These are phyloP conservation scores for Arxiozyma heterogenica DNA, from an alignment of 1,139 yeast genomes.

Conservation along the genomic window DNA sequence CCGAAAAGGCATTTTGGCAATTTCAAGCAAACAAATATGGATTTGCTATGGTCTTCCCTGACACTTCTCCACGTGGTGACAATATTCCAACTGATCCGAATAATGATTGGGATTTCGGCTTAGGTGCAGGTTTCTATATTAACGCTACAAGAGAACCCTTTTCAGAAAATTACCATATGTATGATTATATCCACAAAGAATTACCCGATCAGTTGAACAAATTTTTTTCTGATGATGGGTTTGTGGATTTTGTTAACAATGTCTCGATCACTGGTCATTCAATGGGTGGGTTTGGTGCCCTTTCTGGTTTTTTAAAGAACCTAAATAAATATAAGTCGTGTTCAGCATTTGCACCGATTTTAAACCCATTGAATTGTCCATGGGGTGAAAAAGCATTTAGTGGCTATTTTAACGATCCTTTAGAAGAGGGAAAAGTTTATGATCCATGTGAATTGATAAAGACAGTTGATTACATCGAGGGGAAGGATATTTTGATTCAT, in stretches of 20 bases:
- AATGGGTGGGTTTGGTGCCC: conserved; percentile 97
- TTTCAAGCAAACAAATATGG: conserved; percentile 74
- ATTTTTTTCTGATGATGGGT: conserved; percentile 43
- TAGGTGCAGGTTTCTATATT: conserved; percentile 92
- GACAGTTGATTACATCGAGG: conserved; percentile 36
- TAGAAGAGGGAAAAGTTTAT: conserved; percentile 53
- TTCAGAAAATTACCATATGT: conserved; percentile 72
- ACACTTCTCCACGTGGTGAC: conserved; percentile 97
- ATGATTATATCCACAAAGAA: conserved; percentile 70
- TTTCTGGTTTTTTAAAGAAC: conserved; percentile 63
- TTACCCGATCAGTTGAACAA: conserved; percentile 39
- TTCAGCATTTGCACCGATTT: conserved; percentile 86
- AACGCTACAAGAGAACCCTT: conserved; percentile 73
- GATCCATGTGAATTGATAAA: conserved; percentile 75
- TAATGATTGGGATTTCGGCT: conserved; percentile 87
- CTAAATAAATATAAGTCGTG: conserved; percentile 66
- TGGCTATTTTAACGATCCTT: conserved; percentile 46
- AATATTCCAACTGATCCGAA: conserved; percentile 76
- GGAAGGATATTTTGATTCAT: conserved; percentile 60
- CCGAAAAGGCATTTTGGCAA: conserved; percentile 90
- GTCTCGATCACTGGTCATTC: conserved; percentile 87
- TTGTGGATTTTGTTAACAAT: conserved; percentile 36
- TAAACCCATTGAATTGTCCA: conserved; percentile 63
- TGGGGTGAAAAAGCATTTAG: conserved; percentile 86
- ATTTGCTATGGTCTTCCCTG: conserved; percentile 86